These are phyloP conservation scores for Pinus albicaulis DNA, from an alignment of 75 land plant genomes.

Conservation along the genomic window DNA sequence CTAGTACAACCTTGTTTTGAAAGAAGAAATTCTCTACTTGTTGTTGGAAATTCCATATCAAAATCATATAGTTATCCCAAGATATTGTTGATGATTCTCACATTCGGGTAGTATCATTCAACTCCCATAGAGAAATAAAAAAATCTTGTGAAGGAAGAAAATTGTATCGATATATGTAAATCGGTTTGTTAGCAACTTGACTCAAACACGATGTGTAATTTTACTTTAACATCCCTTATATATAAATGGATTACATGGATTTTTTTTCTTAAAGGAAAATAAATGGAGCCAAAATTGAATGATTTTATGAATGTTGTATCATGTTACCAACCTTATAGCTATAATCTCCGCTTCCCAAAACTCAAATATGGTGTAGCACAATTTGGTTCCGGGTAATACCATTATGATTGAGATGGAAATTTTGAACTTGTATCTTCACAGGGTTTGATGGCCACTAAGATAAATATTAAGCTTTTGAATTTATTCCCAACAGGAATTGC, in stretches of 20 bases:
- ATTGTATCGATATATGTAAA: background rate
- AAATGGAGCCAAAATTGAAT: background rate
- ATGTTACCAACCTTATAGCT: background rate
- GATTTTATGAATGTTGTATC: background rate
- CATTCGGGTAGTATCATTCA: background rate
- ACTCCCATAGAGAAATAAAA: background rate
- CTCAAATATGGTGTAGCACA: background rate
- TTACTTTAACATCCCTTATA: background rate
- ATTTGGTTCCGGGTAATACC: background rate
- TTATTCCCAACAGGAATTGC: background rate
- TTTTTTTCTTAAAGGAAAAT: background rate
- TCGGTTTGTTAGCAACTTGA: background rate
- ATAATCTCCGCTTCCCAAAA: background rate
- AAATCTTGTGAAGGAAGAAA: no score
- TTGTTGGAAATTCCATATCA: background rate
- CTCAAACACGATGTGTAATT: background rate
- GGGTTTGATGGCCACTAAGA: background rate
- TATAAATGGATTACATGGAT: background rate
- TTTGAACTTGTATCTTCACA: background rate
- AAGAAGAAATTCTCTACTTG: background rate
- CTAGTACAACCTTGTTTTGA: background rate
- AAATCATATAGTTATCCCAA: background rate
- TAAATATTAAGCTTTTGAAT: background rate
- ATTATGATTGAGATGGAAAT: background rate
- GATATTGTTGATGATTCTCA: background rate